Evolutionary conservation across 805 yeast genomes (phyloP), one percentile per base, ranked within the genome.

Genomic region (Saitoella complicata): DNA sequence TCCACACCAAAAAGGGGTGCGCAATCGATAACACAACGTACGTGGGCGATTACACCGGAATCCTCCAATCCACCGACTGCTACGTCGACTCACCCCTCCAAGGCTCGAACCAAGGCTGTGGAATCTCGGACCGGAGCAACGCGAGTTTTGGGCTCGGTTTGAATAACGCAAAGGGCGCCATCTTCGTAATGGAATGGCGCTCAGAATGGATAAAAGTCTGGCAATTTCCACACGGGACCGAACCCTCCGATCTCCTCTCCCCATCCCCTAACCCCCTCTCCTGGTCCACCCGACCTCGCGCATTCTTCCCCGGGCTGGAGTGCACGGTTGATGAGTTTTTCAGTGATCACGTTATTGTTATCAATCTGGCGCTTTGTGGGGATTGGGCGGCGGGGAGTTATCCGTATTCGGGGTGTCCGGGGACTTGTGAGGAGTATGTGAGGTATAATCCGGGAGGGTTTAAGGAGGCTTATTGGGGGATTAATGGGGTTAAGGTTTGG

Each of bases 1-100:
- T 41, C n/a, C 43, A 41, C 21, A 41, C 43, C 12, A 34, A 21
- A 7, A 13, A 41, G 5, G 43, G 43, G n/a, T 41, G 43, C 11
- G 31, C 13, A 1, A 41, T 41, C 38, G 12, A 32, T 7, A 32
- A 13, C 13, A 31, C 31, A 12, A 34, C 32, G 32, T 38, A 29
- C 9, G 40, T 35, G 6, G 21, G 21, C 4, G 21, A 21, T 4
- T n/a, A 12, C 30, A 34, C 43, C 11, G 43, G 43, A 12, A 33
- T 6, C 5, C 5, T 6, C 4, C 36, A 31, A 29, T 13, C 34
- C 32, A 8, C 10, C 9, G 31, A 41, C 8, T 41, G 43, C 34
- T 33, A 21, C 8, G 43, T 35, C 8, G 6, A 35, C 34, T 37
- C 37, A 4, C 43, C 43, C 5, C 13, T 11, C 9, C 31, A 32